Evolutionary conservation across 371 early-diverging fungal species (phyloP).

Genomic region (Lichtheimia ramosa): DNA sequence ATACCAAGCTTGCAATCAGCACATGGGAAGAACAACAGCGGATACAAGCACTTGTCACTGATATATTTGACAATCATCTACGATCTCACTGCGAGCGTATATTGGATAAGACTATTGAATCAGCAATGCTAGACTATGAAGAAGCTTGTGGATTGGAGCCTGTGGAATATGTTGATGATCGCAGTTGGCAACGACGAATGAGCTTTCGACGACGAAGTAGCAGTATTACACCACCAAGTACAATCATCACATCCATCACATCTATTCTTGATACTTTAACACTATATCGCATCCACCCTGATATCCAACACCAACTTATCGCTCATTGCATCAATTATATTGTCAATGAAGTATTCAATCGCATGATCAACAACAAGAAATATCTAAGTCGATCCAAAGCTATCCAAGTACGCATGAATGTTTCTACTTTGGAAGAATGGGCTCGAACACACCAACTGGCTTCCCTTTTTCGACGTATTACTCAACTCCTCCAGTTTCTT

Average conservation of each 20-base stretch:
- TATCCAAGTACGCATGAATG: slow-evolving; percentile 81
- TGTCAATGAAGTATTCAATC: slow-evolving; percentile 76
- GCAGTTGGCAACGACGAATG: slow-evolving; percentile 47
- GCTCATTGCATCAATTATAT: slow-evolving; percentile 75
- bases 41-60: slow-evolving; percentile 65
- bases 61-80: slow-evolving; percentile 19
- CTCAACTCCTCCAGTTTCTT: slow-evolving; percentile 78
- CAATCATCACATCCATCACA: slow-evolving; percentile 1
- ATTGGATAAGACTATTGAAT: slow-evolving; percentile 60
- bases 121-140: slow-evolving; percentile 72
- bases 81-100: slow-evolving; percentile 56
- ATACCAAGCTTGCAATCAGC: slow-evolving; percentile 63
- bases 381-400: slow-evolving; percentile 82
- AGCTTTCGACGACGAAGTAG: slow-evolving; percentile 4
- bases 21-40: slow-evolving; percentile 61
- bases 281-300: slow-evolving; percentile 60
- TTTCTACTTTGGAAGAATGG: slow-evolving; percentile 83
- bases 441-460: slow-evolving; percentile 50
- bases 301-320: slow-evolving; percentile 45
- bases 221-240: slow-evolving; percentile 8
- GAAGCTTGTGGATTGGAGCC: slow-evolving; percentile 66
- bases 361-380: slow-evolving; percentile 68
- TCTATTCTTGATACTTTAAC: background rate
- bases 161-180: slow-evolving; percentile 55
- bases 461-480: slow-evolving; percentile 54